These are phyloP conservation scores for Phytophthora chlamydospora DNA, from an alignment of 352 stramenopile genomes.

Conservation along the genomic window DNA sequence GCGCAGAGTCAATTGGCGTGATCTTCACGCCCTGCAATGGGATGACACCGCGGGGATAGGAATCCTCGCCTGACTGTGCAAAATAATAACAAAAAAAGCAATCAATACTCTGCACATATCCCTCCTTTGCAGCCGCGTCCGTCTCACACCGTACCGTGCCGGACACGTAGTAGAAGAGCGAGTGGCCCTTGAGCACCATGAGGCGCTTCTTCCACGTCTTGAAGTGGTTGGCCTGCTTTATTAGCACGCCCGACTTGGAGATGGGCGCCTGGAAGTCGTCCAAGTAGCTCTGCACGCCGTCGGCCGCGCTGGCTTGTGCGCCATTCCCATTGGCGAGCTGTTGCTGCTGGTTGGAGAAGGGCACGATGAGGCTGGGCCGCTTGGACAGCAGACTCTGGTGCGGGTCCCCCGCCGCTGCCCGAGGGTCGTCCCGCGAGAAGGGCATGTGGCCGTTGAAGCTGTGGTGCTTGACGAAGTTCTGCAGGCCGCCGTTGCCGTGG, in stretches of 20 bases:
- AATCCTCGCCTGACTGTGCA: conserved; percentile 81
- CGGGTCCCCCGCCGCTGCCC: conserved; percentile 24
- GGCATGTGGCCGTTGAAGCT: conserved; percentile 76
- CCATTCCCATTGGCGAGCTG: conserved; percentile 21
- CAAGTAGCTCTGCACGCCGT: conserved; percentile 56
- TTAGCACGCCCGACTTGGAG: conserved; percentile 84
- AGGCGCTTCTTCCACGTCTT: conserved; percentile 91
- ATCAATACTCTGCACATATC: conserved; percentile 5
- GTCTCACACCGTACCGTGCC: conserved; percentile 63
- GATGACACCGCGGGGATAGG: conserved; percentile 83
- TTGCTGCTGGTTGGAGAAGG: conserved; percentile 49
- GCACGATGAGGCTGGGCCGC: conserved; percentile 77
- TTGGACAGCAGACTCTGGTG: conserved; percentile 72
- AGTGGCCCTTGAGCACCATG: conserved; percentile 89
- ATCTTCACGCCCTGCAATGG: conserved; percentile 79
- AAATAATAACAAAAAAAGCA: conserved; percentile 10
- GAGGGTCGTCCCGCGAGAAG: conserved; percentile 53
- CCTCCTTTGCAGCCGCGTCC: background rate
- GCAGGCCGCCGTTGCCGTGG: conserved; percentile 27
- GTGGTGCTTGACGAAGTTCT: conserved; percentile 63
- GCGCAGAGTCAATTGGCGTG: conserved; percentile 73
- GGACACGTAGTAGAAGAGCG: conserved; percentile 90
- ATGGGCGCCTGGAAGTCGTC: conserved; percentile 85
- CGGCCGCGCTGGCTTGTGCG: conserved; percentile 17
- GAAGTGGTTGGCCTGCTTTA: conserved; percentile 89